Evolutionary conservation across 257 asterid species (phyloP).

Genomic region (Solanum chilense): DNA sequence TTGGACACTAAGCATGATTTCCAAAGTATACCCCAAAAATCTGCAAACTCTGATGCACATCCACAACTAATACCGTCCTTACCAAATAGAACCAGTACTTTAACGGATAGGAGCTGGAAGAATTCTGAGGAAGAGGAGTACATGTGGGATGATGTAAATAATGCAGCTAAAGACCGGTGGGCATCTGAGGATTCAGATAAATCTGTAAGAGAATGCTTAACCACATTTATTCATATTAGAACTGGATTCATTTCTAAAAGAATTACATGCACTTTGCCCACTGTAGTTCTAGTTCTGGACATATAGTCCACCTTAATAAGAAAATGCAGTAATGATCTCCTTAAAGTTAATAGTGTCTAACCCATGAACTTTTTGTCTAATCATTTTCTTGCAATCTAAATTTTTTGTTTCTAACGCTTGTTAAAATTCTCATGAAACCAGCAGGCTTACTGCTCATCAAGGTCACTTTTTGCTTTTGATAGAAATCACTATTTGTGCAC

Average conservation of each 20-base stretch:
- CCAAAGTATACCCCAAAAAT: constrained; percentile 23
- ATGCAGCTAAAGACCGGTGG: constrained; percentile 52
- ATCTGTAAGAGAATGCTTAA: constrained; percentile 29
- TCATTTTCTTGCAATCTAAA: neutral
- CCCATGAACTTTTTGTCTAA: neutral
- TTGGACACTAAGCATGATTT: constrained; percentile 42
- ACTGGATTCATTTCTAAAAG: neutral
- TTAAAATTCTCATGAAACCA: neutral
- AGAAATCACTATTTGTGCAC: neutral
- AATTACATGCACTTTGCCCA: neutral
- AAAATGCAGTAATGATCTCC: neutral
- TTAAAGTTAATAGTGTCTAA: neutral
- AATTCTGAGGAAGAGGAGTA: constrained; percentile 87
- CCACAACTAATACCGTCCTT: constrained; percentile 24
- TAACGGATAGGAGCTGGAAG: constrained; percentile 62
- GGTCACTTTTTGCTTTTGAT: neutral
- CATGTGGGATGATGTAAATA: constrained; percentile 60
- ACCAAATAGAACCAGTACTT: constrained; percentile 23
- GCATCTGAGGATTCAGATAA: constrained; percentile 45
- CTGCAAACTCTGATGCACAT: constrained; percentile 26
- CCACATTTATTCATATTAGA: neutral
- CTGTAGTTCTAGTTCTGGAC: neutral
- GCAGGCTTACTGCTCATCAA: neutral
- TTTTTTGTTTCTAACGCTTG: neutral
- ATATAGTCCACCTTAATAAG: neutral